These are phyloP conservation scores for Narthecium ossifragum DNA, from an alignment of 106 monocot genomes.

Conservation along the genomic window DNA sequence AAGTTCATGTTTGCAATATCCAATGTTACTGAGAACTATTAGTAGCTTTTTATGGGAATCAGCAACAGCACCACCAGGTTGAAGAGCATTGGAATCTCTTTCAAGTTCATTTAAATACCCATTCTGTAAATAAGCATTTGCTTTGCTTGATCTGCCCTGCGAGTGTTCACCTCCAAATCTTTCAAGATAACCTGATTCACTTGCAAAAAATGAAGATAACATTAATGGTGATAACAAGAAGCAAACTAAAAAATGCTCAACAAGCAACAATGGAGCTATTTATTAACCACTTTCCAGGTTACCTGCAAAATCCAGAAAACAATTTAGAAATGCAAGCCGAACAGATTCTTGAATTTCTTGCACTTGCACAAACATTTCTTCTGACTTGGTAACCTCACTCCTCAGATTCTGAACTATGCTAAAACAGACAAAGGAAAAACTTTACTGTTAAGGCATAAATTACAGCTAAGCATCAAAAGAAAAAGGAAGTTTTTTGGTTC, in stretches of 20 bases:
- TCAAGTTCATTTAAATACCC: constrained; percentile 44
- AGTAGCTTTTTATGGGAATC: constrained; percentile 77
- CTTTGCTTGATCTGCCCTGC: constrained; percentile 46
- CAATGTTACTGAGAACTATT: constrained; percentile 90
- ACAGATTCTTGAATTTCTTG: constrained; percentile 90
- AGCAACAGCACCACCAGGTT: constrained; percentile 27
- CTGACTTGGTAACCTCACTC: constrained; percentile 53
- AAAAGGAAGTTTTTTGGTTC: no score
- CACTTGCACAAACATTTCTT: constrained; percentile 46
- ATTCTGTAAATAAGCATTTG: constrained; percentile 45
- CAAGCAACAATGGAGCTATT: background rate
- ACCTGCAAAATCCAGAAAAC: constrained; percentile 95
- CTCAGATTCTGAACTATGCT: constrained; percentile 83
- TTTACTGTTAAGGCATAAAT: constrained; percentile 7
- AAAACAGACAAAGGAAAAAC: constrained; percentile 12
- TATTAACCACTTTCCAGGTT: background rate
- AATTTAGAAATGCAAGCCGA: constrained; percentile 84
- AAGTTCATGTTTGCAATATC: constrained; percentile 97
- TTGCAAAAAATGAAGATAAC: constrained; percentile 16
- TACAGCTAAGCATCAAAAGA: background rate
- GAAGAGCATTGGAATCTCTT: constrained; percentile 27
- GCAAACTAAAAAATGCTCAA: background rate
- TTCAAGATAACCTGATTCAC: constrained; percentile 77
- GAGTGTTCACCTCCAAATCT: constrained; percentile 62
- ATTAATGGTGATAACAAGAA: background rate